Base-by-base conservation (phyloP, 148 eudicot species). In the Amaranthus cruentus region DNA sequence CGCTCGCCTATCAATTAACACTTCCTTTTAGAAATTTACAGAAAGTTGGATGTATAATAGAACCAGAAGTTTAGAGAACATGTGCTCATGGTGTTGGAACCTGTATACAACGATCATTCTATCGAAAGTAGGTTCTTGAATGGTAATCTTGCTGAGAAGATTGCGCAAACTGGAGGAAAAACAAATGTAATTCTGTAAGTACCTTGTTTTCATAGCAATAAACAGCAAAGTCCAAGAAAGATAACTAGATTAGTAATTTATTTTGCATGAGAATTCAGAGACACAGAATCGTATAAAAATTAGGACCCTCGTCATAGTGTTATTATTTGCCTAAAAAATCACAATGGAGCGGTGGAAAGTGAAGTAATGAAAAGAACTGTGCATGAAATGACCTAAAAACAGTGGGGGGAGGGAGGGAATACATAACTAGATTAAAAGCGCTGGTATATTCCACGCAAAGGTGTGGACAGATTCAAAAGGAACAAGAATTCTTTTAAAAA, bases 111-210 rank as follows among this genome's bases (percentile, higher is more conserved):
- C 99, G 73, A 95, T 95, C 48, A 95, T 95, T 84, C 99, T 86
- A 81, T 95, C 99, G 81, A 91, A 91, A 18, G 99, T 95, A 51
- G 99, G 99, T 76, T 95, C 99, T 78, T 95, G 99, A 73, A 91
- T 91, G 46, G 91, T 90, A 71, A 83, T 87, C 84, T 88, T 88
- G 81, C 89, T 84, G 73, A 86, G 68, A 77, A 95, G 83, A 79
- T 87, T 91, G 73, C 85, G 72, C 7, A 86, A 75, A 85, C 91
- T 91, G 89, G 70, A 72, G 43, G 43, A 47, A 65, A 71, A 73
- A 72, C 9, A 44, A 47, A 66, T 47, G 13, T 14, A 21, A 74
- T 66, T 50, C 62, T 47, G 13, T 14, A 21, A 74, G 71, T 50
- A 49, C 66, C 10, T 68, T 6, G 21, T 42, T 9, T 63, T 50